Evolutionary conservation across 495 filamentous ascomycete genomes (phyloP), one percentile per base, ranked within the genome.

Genomic region (Amorphotheca resinae): DNA sequence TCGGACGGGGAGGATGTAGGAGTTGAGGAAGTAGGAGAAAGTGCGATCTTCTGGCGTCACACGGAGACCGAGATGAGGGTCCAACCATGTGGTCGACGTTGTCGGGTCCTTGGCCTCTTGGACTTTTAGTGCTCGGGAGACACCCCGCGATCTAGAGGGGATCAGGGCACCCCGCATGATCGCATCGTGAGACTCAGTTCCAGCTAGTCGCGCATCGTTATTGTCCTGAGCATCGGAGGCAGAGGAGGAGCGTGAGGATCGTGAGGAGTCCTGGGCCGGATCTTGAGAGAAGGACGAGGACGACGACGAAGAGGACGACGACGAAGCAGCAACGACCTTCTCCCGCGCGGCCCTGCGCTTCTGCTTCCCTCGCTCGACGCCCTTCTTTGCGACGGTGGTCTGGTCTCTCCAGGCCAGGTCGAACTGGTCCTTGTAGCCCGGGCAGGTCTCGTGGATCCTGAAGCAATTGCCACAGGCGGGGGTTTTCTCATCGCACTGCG

Each of bases 331-430:
- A 14, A 15, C 1, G 3, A n/a, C 9, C 9, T 31, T 2, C 8
- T 41, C 9, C 8, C 25, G 25, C 12, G 11, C 18, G 12, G 16
- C 15, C 26, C 22, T 14, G 3, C n/a, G 11, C 9, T 41, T 41
- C 23, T 41, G 5, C 17, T 33, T 41, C 20, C 44, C 4, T 9
- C 37, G 35, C 44, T 41, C 14, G 12, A 48, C 45, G 18, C 33
- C 42, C 22, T 42, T 48, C 21, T 43, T 18, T 1, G 45, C 45
- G n/a, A 48, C 32, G 1, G n/a, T 22, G 6, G 45, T 48, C 40
- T 48, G 38, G 28, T 48, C 38, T 48, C 45, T 37, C 45, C 33
- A 48, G 17, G 45, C 45, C 17, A 48, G 17, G 20, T 48, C 45
- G 38, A 42, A 48, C 21, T 33, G 14, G 23, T 48, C 33, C 17